These are phyloP conservation scores for Adansonia madagascariensis DNA, from an alignment of 441 rosid genomes.

Conservation along the genomic window DNA sequence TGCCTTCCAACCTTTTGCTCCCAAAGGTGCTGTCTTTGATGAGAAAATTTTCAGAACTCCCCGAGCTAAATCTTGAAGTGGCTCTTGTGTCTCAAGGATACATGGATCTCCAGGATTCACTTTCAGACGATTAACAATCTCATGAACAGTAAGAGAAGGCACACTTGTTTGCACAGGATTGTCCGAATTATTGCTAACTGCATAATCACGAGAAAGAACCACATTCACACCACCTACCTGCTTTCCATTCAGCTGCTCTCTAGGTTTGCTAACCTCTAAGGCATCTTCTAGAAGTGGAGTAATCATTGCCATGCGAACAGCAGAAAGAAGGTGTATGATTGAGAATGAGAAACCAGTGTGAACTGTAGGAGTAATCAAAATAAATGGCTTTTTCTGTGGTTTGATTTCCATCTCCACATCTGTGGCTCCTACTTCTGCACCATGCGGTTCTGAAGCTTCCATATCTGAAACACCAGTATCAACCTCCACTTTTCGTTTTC, in stretches of 20 bases:
- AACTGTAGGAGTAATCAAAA: constrained; percentile 90
- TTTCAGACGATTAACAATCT: constrained; percentile 83
- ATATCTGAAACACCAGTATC: constrained; percentile 52
- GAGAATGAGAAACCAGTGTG: constrained; percentile 96
- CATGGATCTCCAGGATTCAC: constrained; percentile 97
- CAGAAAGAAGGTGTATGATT: constrained; percentile 91
- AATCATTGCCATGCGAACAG: constrained; percentile 90
- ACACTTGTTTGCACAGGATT: constrained; percentile 47
- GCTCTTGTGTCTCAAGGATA: constrained; percentile 95
- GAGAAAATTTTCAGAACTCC: constrained; percentile 93
- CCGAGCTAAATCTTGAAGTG: constrained; percentile 93
- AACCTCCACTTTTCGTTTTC: constrained; percentile 69
- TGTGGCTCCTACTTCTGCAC: constrained; percentile 46
- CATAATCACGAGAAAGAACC: constrained; percentile 48
- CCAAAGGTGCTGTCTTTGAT: constrained; percentile 93
- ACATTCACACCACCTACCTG: constrained; percentile 56
- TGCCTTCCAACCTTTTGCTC: constrained; percentile 96
- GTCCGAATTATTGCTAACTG: constrained; percentile 48
- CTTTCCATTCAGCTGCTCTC: constrained; percentile 52
- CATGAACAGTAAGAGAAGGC: constrained; percentile 82
- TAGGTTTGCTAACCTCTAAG: constrained; percentile 56
- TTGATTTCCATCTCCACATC: constrained; percentile 75
- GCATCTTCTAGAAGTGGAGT: constrained; percentile 67
- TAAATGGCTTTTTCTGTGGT: constrained; percentile 83
- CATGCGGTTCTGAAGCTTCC: constrained; percentile 59